A percentile compares a stretch with the other conserved stretches of the same genome.
Conservation (phyloP, 306 rosid species). For the Cicer cuneatum region DNA sequence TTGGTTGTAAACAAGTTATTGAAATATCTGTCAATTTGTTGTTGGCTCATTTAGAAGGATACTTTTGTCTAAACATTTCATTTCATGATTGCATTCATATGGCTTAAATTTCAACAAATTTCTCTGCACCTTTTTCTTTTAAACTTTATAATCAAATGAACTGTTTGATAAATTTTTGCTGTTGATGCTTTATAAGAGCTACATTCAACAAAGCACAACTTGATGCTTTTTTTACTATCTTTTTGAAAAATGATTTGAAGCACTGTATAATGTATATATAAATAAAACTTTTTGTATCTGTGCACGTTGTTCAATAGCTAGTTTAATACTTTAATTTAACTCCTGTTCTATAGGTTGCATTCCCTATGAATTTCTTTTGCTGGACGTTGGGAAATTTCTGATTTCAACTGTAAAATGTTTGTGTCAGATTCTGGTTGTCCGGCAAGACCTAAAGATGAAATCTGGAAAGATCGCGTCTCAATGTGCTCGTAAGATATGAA, state of each 20-base stretch:
- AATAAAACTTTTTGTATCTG: neutral
- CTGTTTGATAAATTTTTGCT: neutral
- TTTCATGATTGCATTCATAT: neutral
- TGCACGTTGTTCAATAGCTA: conserved; percentile 10
- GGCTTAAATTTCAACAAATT: conserved; percentile 12
- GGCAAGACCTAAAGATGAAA: conserved; percentile 93
- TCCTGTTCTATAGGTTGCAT: conserved; percentile 33
- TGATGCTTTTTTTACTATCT: neutral
- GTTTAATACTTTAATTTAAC: conserved; percentile 27
- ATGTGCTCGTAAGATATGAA: conserved; percentile 84
- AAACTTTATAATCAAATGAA: neutral
- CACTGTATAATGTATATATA: neutral
- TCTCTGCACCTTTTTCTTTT: neutral
- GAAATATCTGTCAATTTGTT: conserved; percentile 17
- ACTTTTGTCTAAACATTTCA: neutral
- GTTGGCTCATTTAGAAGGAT: conserved; percentile 34
- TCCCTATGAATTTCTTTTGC: neutral
- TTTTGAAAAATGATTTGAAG: neutral
- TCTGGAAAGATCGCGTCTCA: conserved; percentile 95
- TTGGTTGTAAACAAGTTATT: conserved; percentile 7
- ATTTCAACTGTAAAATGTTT: conserved; percentile 35
- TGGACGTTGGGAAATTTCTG: conserved; percentile 39
- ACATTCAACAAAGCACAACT: too few species aligned
- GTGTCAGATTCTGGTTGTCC: conserved; percentile 78
- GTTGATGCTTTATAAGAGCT: neutral